These are phyloP conservation scores for Mycosphaerella arachidis DNA, from an alignment of 2,329 filamentous ascomycete species.

Conservation along the genomic window DNA sequence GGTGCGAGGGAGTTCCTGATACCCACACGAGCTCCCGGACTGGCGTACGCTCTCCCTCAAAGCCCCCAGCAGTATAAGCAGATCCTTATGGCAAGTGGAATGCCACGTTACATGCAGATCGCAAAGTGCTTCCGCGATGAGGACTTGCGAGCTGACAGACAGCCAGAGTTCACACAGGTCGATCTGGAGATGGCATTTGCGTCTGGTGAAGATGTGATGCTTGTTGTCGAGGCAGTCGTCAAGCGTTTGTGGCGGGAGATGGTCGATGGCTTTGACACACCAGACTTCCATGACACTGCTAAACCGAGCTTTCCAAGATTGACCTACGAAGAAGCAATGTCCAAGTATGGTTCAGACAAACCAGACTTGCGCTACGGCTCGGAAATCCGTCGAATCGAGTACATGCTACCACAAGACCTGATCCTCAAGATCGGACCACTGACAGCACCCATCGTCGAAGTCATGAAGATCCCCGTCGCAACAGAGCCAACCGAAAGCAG, in stretches of 20 bases:
- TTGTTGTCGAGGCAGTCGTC: conserved; percentile 51
- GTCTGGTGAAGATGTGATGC: conserved; percentile 66
- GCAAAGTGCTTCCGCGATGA: conserved; percentile 95
- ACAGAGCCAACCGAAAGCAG: conserved; percentile 51
- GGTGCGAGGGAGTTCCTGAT: conserved; percentile 93
- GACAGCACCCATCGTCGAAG: conserved; percentile 66
- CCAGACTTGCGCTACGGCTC: conserved; percentile 77
- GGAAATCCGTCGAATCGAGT: conserved; percentile 59
- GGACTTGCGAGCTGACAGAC: conserved; percentile 83
- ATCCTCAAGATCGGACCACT: conserved; percentile 70
- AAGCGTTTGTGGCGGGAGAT: conserved; percentile 51
- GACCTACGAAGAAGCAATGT: conserved; percentile 74
- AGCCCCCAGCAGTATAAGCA: conserved; percentile 99
- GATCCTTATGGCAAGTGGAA: conserved; percentile 87
- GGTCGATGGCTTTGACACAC: conserved; percentile 34
- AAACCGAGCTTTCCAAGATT: conserved; percentile 52
- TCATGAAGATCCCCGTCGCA: conserved; percentile 61
- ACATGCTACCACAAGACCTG: conserved; percentile 60
- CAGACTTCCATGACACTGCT: conserved; percentile 34
- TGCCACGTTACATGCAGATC: conserved; percentile 82
- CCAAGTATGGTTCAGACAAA: conserved; percentile 80
- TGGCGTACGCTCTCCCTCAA: conserved; percentile 87
- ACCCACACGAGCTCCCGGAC: conserved; percentile 69
- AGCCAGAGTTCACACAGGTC: conserved; percentile 94
- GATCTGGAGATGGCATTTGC: conserved; percentile 94